phyloP scores from a whole-genome alignment of 2,329 filamentous ascomycete species.

The Akanthomyces lecanii region DNA sequence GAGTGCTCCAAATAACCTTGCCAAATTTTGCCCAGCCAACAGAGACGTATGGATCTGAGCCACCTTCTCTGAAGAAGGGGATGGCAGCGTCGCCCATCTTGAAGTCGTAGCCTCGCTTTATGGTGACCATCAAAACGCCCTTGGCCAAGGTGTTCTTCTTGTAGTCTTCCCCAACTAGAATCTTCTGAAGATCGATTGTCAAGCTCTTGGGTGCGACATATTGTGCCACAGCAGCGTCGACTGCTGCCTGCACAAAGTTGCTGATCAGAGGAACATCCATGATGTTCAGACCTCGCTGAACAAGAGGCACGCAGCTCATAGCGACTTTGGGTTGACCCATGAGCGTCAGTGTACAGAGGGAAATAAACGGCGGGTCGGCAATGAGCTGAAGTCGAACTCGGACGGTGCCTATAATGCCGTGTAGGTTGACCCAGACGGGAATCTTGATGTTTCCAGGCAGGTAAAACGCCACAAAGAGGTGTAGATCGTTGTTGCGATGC shows the following conservation, averaged over 20 bases:
- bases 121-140: conserved; percentile 62
- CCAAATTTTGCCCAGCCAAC: conserved; percentile 77
- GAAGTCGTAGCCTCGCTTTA: conserved; percentile 65
- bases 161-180: conserved; percentile 73
- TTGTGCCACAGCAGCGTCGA: conserved; percentile 69
- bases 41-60: conserved; percentile 66
- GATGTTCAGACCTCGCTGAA: conserved; percentile 64
- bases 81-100: conserved; percentile 65
- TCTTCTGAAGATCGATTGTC: conserved; percentile 70
- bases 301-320: conserved; percentile 65
- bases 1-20: conserved; percentile 56
- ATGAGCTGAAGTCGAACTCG: conserved; percentile 67
- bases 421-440: conserved; percentile 71
- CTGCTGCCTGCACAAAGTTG: conserved; percentile 69
- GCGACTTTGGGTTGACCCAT: conserved; percentile 71
- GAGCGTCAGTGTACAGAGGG: conserved; percentile 69
- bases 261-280: conserved; percentile 73
- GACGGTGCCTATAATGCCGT: conserved; percentile 66
- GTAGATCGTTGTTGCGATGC: conserved; percentile 61
- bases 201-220: conserved; percentile 74
- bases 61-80: conserved; percentile 54
- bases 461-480: conserved; percentile 69
- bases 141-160: conserved; percentile 67
- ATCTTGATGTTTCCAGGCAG: conserved; percentile 51
- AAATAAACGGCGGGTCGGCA: conserved; percentile 72